Base-by-base conservation (phyloP, 78 protist species). In the Speleostelium caveatum region DNA sequence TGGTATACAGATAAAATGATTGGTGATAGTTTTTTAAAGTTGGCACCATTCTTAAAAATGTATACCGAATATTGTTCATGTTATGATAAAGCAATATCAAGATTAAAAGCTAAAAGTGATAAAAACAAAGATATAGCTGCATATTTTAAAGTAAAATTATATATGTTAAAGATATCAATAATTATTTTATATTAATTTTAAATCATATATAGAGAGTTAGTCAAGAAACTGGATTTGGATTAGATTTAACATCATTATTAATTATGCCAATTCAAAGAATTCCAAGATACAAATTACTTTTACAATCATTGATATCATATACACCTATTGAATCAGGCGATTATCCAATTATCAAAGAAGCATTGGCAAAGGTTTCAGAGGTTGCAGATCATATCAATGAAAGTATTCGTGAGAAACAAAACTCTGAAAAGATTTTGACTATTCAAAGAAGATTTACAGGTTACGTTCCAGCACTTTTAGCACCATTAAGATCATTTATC, bases 371-470 rank as follows among this genome's bases (percentile, higher is more conserved):
- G 3, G 73, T 88, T 3, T 28, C 79, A 24, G 66, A 65, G 22
- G 86, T 88, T 0, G 94, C 94, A 0, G 63, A 73, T 36, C 76
- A 75, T 38, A 38, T 88, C 14, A 88, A 88, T 30, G 94, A 88
- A 35, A 36, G 73, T 61, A 88, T 88, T 61, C 38, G 87, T 28
- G 94, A 76, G 30, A 78, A 75, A 75, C 89, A 88, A 75, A 88
- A 88, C 5, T 75, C 65, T 0, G 87, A 88, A 62, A 88, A 88
- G 75, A 78, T 88, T 26, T 35, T 76, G 12, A 49, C 42, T 12
- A 88, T 88, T 67, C 94, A 88, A 53, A 67, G 86, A 60, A 66
- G 94, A 36, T 88, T 88, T 63, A 78, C 87, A 30, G 94, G 94
- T 42, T 56, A 75, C 16, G 74, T 69, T 10, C 91, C 91, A 39